Base-by-base conservation (phyloP, 2,329 filamentous ascomycete species). In the Gyromitra esculenta region DNA sequence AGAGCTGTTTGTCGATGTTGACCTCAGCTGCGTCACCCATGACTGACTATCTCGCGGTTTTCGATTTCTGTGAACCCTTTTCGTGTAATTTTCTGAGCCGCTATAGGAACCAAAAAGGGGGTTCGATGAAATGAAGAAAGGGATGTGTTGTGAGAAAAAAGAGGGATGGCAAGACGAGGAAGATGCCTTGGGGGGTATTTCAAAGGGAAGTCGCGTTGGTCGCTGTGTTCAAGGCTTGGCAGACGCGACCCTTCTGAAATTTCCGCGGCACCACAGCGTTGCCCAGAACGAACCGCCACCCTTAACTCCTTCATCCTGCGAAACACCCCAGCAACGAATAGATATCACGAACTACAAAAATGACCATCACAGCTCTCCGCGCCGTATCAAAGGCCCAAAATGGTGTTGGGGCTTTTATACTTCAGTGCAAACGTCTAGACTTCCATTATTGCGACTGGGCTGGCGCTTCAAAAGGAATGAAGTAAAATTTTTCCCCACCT, bases 381-480 rank as follows among this genome's bases (percentile, higher is more conserved):
- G 73, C 79, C 66, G 76, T 81, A 52, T 81, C 80, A 31, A 80
- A 79, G 59, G 72, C 80, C 56, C 82, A 98, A 94, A 98, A 99
- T 86, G 96, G 96, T 87, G 88, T 98, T 81, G 95, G 95, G 82
- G 92, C 94, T 83, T 98, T 98, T 87, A 93, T 99, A 85, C 89
- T 97, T 75, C 95, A 97, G 87, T 99, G 96, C 90, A 97, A 93
- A 87, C 92, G 91, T 83, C 87, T 99, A 84, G 93, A 97, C 84
- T 93, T 99, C 83, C 92, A 97, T 86, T 99, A 97, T 87, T 98
- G 96, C 87, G 94, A 98, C 87, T 94, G 92, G 89, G 93, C 92
- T 74, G 96, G 94, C 79, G 97, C 93, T 84, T 98, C 95, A 48
- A 90, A 87, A 82, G 96, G 96, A 83, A 97, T 98, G 94, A 96